A percentile compares a stretch with the other conserved stretches of the same genome.
Evolutionary conservation across 2,329 filamentous ascomycete species (phyloP).

Genomic region (Cladobotryum mycophilum): DNA sequence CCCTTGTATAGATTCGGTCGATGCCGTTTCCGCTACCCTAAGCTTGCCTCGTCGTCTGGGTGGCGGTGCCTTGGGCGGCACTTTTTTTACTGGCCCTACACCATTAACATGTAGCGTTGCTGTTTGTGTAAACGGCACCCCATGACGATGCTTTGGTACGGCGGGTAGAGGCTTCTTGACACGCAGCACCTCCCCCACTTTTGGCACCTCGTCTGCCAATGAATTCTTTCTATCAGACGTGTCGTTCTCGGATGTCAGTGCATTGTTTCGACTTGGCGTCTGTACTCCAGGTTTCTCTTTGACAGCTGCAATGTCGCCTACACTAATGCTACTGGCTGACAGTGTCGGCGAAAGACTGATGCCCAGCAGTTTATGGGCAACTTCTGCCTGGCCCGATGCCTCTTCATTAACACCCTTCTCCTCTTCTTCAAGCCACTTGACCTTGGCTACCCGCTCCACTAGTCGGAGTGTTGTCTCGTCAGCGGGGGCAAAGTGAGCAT

Average conservation of each 20-base stretch:
- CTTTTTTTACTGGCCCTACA: conserved; percentile 27
- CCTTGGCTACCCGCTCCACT: conserved; percentile 66
- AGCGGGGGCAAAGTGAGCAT: conserved; percentile 70
- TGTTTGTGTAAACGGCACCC: conserved; percentile 36
- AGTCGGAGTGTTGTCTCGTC: conserved; percentile 75
- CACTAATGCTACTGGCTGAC: conserved; percentile 66
- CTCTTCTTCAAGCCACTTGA: conserved; percentile 57
- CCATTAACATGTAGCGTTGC: conserved; percentile 25
- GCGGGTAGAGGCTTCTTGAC: conserved; percentile 44
- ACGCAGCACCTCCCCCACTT: conserved; percentile 21
- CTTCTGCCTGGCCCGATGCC: conserved; percentile 34
- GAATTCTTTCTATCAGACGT: neutral
- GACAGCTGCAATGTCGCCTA: conserved; percentile 70
- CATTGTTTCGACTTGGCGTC: conserved; percentile 58
- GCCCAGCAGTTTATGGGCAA: conserved; percentile 57
- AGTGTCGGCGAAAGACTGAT: conserved; percentile 63
- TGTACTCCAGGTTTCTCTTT: conserved; percentile 78
- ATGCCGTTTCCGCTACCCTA: conserved; percentile 27
- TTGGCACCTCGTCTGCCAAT: conserved; percentile 15
- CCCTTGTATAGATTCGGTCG: conserved; percentile 23
- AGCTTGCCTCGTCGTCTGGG: conserved; percentile 40
- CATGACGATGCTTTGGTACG: conserved; percentile 52
- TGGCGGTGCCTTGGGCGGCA: conserved; percentile 40
- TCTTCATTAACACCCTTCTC: conserved; percentile 17
- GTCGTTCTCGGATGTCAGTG: conserved; percentile 16